A percentile compares a stretch with the other conserved stretches of the same genome.
Conservation (phyloP, 129 eudicot genomes). For the Dittrichia graveolens region DNA sequence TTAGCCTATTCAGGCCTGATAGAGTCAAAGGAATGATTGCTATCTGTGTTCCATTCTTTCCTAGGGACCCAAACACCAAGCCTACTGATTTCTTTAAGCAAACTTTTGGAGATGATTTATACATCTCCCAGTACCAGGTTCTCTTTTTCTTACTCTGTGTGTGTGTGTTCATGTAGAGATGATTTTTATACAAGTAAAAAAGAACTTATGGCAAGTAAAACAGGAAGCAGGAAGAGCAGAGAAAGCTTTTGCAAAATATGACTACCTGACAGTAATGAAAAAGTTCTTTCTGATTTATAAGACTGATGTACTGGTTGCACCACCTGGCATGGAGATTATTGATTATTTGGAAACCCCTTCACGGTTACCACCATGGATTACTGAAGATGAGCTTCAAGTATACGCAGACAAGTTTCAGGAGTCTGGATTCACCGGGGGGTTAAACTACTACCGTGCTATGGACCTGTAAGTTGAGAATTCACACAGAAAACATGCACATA, state of each 20-base stretch:
- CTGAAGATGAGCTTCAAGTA: constrained; percentile 23
- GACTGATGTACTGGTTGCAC: constrained; percentile 35
- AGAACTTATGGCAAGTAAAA: background rate
- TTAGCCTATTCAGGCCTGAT: constrained; percentile 55
- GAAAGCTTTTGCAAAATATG: constrained; percentile 55
- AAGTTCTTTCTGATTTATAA: constrained; percentile 42
- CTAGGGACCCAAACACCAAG: constrained; percentile 40
- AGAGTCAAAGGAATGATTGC: constrained; percentile 48
- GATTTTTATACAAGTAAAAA: background rate
- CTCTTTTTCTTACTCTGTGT: constrained; percentile 4
- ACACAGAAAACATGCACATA: background rate
- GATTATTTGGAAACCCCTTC: constrained; percentile 34
- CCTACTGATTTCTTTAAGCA: constrained; percentile 37
- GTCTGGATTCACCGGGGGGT: constrained; percentile 34
- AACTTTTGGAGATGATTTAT: constrained; percentile 43
- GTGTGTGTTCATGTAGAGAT: background rate
- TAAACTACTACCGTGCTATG: constrained; percentile 33
- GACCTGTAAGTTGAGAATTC: constrained; percentile 24
- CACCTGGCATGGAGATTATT: constrained; percentile 53
- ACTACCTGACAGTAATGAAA: constrained; percentile 51
- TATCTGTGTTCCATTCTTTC: constrained; percentile 50
- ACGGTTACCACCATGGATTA: constrained; percentile 41
- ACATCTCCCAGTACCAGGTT: constrained; percentile 57
- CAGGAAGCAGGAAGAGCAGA: constrained; percentile 58
- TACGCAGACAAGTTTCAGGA: constrained; percentile 31